Evolutionary conservation across 164 flowering plant species (phyloP), one percentile per base, ranked within the genome.

Genomic region (Umbilicus rupestris): DNA sequence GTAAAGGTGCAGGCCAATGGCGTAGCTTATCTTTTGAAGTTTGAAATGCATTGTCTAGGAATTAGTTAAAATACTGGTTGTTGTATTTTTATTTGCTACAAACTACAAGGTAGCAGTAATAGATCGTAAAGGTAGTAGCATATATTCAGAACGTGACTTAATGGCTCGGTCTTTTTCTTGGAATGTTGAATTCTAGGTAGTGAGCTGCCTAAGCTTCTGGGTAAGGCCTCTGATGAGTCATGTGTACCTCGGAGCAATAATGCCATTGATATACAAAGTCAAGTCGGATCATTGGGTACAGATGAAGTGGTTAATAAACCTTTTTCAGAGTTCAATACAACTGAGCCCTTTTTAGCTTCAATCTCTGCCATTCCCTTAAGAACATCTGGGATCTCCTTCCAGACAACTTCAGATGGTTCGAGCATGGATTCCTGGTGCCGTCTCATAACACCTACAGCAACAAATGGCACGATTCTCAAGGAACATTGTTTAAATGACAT

Each of bases 401-500:
- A 3, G 4, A 1, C 31, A 52, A 26, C 31, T 24, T 12, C 59
- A 52, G 59, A 52, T 52, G 28, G 28, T 28, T 52, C 31, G 26
- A 7, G 7, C 11, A 52, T 9, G 16, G 59, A 52, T 52, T 26
- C 31, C 4, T 52, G 59, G 31, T 16, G 31, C 26, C 15, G 28
- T 52, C 31, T 28, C 59, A 52, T 26, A 26, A 16, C 20, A 52
- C 16, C 31, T 24, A 24, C 31, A 26, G 31, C 30, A 52, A 26
- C 59, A 26, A 52, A 52, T 52, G 59, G 20, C 30, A 52, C 59
- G 0, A 2, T 10, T 52, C 59, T 26, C 15, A 26, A 52, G 59
- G 31, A 52, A 8, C 30, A 11, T 24, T 46, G 22, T 64, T 31
- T 55, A 33, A 44, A 41, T 42, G 67, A 69, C 67, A 45, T 26